A percentile compares a stretch with the other conserved stretches of the same genome.
Conservation (phyloP, 345 rosid species). For the Ceriops tagal region DNA sequence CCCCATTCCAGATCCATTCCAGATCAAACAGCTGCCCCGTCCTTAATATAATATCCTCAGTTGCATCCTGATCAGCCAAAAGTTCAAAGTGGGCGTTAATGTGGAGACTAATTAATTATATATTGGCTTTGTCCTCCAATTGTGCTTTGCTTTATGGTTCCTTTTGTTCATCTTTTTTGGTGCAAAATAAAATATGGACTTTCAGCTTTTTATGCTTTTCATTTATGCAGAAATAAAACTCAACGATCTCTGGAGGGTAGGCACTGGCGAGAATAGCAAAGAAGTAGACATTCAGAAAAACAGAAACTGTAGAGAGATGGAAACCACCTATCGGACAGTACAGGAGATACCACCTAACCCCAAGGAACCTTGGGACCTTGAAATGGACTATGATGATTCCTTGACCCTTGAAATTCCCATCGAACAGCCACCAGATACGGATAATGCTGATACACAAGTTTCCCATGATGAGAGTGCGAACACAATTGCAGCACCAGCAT, state of each 20-base stretch:
- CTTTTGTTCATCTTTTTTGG: slow-evolving; percentile 1
- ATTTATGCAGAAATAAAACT: slow-evolving; percentile 69
- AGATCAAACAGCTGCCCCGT: neutral
- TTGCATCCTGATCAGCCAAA: too few species aligned
- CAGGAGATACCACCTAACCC: slow-evolving; percentile 76
- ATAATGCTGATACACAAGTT: slow-evolving; percentile 46
- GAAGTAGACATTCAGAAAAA: slow-evolving; percentile 81
- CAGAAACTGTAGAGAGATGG: slow-evolving; percentile 78
- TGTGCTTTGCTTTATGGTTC: neutral
- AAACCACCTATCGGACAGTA: slow-evolving; percentile 49
- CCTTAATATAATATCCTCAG: neutral
- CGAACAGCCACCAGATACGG: slow-evolving; percentile 78
- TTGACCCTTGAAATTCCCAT: slow-evolving; percentile 78
- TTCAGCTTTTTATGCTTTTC: slow-evolving; percentile 30
- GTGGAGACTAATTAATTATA: neutral
- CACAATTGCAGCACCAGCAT: slow-evolving; percentile 21
- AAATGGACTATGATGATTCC: slow-evolving; percentile 90
- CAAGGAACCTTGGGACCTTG: slow-evolving; percentile 94
- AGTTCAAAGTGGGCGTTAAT: neutral
- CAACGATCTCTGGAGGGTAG: slow-evolving; percentile 59
- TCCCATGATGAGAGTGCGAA: slow-evolving; percentile 36
- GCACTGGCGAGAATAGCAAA: slow-evolving; percentile 86
- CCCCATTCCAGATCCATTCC: too few species aligned
- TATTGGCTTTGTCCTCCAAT: neutral
- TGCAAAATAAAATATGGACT: slow-evolving; percentile 10